phyloP scores from a whole-genome alignment of 2,329 filamentous ascomycete species.

The Parascedosporium putredinis region DNA sequence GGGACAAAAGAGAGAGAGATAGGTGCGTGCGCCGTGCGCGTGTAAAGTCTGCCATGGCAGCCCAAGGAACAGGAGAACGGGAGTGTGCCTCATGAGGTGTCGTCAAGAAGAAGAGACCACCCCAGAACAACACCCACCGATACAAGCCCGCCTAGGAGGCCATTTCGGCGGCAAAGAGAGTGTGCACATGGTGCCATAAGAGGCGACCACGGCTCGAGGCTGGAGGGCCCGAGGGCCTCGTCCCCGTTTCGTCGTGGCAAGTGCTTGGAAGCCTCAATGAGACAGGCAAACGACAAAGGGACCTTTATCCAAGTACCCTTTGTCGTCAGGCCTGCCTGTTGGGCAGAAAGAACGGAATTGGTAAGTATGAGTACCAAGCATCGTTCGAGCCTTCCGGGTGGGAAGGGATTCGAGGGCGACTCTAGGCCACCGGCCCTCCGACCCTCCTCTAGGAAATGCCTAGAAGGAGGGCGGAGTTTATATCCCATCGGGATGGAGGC shows the following conservation, averaged over 20 bases:
- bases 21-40: too few relatives aligned
- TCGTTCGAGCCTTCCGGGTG: not conserved
- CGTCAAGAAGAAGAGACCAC: not conserved
- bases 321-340: not conserved
- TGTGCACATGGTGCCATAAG: not conserved
- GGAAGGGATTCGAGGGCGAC: not conserved
- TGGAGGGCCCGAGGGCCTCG: too few relatives aligned
- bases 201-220: not conserved
- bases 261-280: too few relatives aligned
- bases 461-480: too few relatives aligned
- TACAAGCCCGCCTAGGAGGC: not conserved
- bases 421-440: too few relatives aligned
- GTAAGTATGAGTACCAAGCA: not conserved
- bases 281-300: too few relatives aligned
- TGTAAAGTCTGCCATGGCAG: too few relatives aligned
- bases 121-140: not conserved
- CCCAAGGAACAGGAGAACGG: too few relatives aligned
- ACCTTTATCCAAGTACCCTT: too few relatives aligned
- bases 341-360: not conserved
- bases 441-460: too few relatives aligned
- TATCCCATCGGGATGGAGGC: too few relatives aligned
- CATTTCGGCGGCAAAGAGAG: slow-evolving; percentile 1
- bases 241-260: too few relatives aligned
- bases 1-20: slow-evolving; percentile 5
- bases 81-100: not conserved